Percentiles rank a stretch among this genome's conserved stretches.
These are phyloP conservation scores for Ampelocalamus luodianensis DNA, from an alignment of 176 grass and related monocot species.

Conservation along the genomic window DNA sequence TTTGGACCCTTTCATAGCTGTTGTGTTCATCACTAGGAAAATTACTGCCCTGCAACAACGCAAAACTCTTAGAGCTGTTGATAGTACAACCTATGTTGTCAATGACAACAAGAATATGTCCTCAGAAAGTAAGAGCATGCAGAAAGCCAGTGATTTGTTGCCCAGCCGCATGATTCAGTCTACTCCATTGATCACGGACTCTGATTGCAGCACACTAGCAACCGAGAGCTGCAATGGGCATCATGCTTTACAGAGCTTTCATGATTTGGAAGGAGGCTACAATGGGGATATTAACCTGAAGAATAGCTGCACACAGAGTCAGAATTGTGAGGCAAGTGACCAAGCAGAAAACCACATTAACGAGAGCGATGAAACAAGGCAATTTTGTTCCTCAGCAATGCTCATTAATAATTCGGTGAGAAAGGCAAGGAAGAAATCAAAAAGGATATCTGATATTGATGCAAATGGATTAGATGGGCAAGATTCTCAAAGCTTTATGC, in stretches of 20 bases:
- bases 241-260: slow-evolving; percentile 42
- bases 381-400: slow-evolving; percentile 35
- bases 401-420: slow-evolving; percentile 57
- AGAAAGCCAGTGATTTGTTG: slow-evolving; percentile 40
- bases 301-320: slow-evolving; percentile 28
- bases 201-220: slow-evolving; percentile 46
- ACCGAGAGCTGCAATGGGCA: slow-evolving; percentile 47
- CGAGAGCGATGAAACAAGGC: slow-evolving; percentile 2
- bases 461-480: slow-evolving; percentile 48
- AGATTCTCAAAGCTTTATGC: slow-evolving; percentile 35
- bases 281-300: slow-evolving; percentile 37
- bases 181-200: slow-evolving; percentile 43
- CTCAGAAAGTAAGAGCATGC: slow-evolving; percentile 40
- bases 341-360: slow-evolving; percentile 27
- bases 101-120: slow-evolving; percentile 43
- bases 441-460: slow-evolving; percentile 65
- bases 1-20: slow-evolving; percentile 89
- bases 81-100: slow-evolving; percentile 66
- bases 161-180: slow-evolving; percentile 20
- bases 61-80: slow-evolving; percentile 67
- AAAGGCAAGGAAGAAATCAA: slow-evolving; percentile 67
- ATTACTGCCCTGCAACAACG: slow-evolving; percentile 70
- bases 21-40: slow-evolving; percentile 80
- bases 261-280: slow-evolving; percentile 40
- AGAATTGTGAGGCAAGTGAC: slow-evolving; percentile 31